These are phyloP conservation scores for Yamadazyma kitorensis DNA, from an alignment of 805 yeast species.

Conservation along the genomic window DNA sequence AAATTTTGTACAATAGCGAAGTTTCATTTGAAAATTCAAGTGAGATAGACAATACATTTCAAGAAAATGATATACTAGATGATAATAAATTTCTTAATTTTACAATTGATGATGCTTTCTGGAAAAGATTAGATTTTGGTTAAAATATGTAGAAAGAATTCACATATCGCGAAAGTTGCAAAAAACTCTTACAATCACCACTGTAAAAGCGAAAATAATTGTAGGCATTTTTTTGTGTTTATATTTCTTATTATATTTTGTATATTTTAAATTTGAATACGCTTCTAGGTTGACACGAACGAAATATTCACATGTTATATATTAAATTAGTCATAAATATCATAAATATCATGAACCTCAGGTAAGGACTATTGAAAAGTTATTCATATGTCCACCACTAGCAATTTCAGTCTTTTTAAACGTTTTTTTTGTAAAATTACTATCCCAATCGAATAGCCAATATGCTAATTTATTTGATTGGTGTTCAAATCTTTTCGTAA, in stretches of 20 bases:
- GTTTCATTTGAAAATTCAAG: background rate
- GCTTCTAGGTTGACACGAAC: too few relatives aligned
- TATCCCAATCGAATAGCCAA: slow-evolving; percentile 57
- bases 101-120: slow-evolving; percentile 13
- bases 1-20: slow-evolving; percentile 11
- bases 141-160: too few relatives aligned
- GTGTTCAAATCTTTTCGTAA: slow-evolving; percentile 41
- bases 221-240: too few relatives aligned
- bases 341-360: too few relatives aligned
- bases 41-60: background rate
- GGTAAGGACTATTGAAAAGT: slow-evolving; percentile 52
- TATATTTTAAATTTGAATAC: too few relatives aligned
- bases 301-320: too few relatives aligned
- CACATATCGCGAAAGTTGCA: too few relatives aligned
- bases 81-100: slow-evolving; percentile 8
- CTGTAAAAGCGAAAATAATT: too few relatives aligned
- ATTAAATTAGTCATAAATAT: too few relatives aligned
- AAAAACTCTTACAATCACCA: too few relatives aligned
- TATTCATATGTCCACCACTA: slow-evolving; percentile 62
- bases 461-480: slow-evolving; percentile 73
- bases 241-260: too few relatives aligned
- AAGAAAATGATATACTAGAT: slow-evolving; percentile 2
- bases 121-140: slow-evolving; percentile 9
- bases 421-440: slow-evolving; percentile 16
- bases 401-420: slow-evolving; percentile 48